phyloP scores from a whole-genome alignment of 768 basidiomycete genomes.

The Tulasnella calospora region DNA sequence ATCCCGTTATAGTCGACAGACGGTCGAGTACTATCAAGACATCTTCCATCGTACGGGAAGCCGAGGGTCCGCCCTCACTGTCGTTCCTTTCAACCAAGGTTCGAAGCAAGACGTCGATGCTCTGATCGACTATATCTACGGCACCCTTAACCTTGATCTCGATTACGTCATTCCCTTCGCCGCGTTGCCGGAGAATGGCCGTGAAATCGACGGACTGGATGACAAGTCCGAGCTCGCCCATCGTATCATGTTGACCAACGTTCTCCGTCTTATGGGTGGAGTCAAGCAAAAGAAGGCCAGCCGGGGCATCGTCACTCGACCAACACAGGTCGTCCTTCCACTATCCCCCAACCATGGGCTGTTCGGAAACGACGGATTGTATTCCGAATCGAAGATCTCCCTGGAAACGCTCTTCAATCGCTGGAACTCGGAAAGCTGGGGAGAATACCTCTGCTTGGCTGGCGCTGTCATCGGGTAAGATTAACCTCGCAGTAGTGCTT shows the following conservation, averaged over 20 bases:
- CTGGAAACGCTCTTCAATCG: conserved; percentile 97
- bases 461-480: conserved; percentile 95
- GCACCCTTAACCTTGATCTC: conserved; percentile 89
- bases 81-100: conserved; percentile 98
- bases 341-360: conserved; percentile 97
- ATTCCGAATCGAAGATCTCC: conserved; percentile 97
- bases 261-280: conserved; percentile 91
- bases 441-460: conserved; percentile 95
- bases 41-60: conserved; percentile 95
- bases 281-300: conserved; percentile 98
- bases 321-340: conserved; percentile 96
- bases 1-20: conserved; percentile 91
- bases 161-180: conserved; percentile 99
- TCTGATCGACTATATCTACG: conserved; percentile 96
- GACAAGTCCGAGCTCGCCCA: conserved; percentile 98
- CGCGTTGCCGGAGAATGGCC: conserved; percentile 96
- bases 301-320: conserved; percentile 92
- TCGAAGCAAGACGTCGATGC: conserved; percentile 99
- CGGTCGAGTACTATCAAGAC: conserved; percentile 96
- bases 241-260: conserved; percentile 96
- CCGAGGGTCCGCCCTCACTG: conserved; percentile 91
- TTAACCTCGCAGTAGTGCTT: conserved; percentile 11
- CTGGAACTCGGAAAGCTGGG: conserved; percentile 98
- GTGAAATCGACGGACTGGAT: conserved; percentile 95
- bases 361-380: conserved; percentile 96